Evolutionary conservation across 2,329 filamentous ascomycete genomes (phyloP).

Genomic region (Colletotrichum musicola): DNA sequence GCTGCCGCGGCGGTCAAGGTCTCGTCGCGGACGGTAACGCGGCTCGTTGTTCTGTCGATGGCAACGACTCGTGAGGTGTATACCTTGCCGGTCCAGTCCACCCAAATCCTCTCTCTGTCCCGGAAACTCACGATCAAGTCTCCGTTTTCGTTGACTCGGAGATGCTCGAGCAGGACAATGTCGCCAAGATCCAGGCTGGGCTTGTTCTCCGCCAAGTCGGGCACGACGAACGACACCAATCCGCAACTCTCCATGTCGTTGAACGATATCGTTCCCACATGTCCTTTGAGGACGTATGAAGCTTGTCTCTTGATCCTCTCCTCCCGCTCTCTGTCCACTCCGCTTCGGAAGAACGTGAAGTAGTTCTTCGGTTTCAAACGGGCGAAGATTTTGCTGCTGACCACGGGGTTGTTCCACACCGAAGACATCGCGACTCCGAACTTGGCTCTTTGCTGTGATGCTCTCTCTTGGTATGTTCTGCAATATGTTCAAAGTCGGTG

Average conservation of each 20-base stretch:
- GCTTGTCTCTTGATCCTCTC: no score
- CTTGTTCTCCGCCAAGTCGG: neutral
- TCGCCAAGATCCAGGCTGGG: neutral
- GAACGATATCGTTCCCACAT: neutral
- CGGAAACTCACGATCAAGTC: neutral
- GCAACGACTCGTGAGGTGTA: neutral
- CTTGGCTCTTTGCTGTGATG: no score
- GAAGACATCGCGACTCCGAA: no score
- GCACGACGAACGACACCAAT: neutral
- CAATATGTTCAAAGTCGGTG: no score
- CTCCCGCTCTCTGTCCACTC: no score
- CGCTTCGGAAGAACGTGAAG: no score
- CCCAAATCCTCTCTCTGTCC: neutral
- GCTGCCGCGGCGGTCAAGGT: neutral
- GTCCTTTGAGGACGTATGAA: neutral
- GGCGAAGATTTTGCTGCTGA: no score
- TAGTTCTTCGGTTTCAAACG: no score
- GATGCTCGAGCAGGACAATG: neutral
- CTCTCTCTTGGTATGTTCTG: no score
- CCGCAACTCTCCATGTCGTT: neutral
- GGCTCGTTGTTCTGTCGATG: neutral
- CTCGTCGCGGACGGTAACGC: neutral
- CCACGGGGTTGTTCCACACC: no score
- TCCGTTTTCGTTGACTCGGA: neutral
- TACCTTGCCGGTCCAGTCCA: neutral